These are phyloP conservation scores for Chaetothyriales sp. DNA, from an alignment of 2,329 filamentous ascomycete species.

Conservation along the genomic window DNA sequence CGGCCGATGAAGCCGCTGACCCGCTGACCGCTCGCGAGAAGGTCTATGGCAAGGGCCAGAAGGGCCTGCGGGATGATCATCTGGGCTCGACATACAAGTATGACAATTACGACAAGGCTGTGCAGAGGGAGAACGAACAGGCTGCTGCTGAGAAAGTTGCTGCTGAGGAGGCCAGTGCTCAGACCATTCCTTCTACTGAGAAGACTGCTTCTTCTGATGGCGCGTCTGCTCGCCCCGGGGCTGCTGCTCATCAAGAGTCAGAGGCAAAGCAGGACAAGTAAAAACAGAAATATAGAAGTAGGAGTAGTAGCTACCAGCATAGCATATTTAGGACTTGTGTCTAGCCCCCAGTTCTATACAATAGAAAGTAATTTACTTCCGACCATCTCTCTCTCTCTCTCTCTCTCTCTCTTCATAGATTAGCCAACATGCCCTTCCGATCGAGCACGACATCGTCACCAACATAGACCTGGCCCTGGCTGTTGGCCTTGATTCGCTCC, in stretches of 20 bases:
- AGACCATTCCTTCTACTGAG: not conserved
- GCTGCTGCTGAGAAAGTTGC: not conserved
- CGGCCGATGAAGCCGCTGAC: slow-evolving; percentile 17
- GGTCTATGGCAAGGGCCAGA: slow-evolving; percentile 46
- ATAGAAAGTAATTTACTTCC: too few relatives aligned
- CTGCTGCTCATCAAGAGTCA: too few relatives aligned
- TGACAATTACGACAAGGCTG: slow-evolving; percentile 43
- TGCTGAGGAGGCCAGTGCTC: not conserved
- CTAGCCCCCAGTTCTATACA: too few relatives aligned
- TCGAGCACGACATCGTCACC: slow-evolving; percentile 18
- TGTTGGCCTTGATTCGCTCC: slow-evolving; percentile 19
- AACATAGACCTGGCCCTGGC: slow-evolving; percentile 17
- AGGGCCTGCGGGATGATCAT: slow-evolving; percentile 42
- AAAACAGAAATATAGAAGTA: too few relatives aligned
- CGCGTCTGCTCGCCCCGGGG: too few relatives aligned
- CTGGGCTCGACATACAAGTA: slow-evolving; percentile 46
- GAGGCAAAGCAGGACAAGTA: not conserved
- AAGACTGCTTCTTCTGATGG: not conserved
- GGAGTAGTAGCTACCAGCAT: too few relatives aligned
- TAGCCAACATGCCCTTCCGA: not conserved
- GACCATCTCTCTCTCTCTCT: too few relatives aligned
- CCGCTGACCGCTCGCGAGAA: slow-evolving; percentile 43
- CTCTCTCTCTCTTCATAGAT: not conserved
- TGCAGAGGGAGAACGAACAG: slow-evolving; percentile 20
- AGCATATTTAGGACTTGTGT: too few relatives aligned